Evolutionary conservation across 306 rosid genomes (phyloP).

Genomic region (Begonia loranthoides): DNA sequence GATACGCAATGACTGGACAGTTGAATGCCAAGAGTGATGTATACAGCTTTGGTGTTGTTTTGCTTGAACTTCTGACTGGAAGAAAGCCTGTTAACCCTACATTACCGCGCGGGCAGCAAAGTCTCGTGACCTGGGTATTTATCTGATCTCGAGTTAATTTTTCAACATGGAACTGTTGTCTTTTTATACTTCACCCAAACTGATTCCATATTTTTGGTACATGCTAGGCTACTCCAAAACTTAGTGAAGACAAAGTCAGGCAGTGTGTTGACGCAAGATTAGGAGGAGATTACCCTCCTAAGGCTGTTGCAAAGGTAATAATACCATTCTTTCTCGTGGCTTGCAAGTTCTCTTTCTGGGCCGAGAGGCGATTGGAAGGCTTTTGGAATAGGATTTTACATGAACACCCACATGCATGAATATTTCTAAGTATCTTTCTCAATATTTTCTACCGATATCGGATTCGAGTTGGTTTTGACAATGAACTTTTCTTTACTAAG

Average conservation of each 20-base stretch:
- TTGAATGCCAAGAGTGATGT: slow-evolving; percentile 87
- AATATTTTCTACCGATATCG: too few species aligned
- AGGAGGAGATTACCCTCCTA: slow-evolving; percentile 66
- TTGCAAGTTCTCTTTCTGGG: too few species aligned
- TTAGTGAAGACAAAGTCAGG: slow-evolving; percentile 82
- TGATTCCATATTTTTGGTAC: background rate
- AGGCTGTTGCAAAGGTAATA: slow-evolving; percentile 78
- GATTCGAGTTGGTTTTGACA: too few species aligned
- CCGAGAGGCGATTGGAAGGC: too few species aligned
- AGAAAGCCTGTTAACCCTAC: slow-evolving; percentile 95
- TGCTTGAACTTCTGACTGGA: slow-evolving; percentile 87
- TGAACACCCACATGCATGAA: too few species aligned
- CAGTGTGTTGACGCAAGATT: slow-evolving; percentile 74
- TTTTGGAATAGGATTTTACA: too few species aligned
- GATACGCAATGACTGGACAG: slow-evolving; percentile 90
- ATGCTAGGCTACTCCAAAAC: slow-evolving; percentile 78
- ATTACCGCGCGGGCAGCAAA: slow-evolving; percentile 85
- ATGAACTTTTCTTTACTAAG: too few species aligned
- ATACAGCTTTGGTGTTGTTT: slow-evolving; percentile 82
- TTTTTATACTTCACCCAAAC: background rate
- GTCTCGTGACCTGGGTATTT: slow-evolving; percentile 83
- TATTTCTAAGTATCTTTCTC: too few species aligned
- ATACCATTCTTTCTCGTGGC: background rate
- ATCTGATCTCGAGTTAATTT: slow-evolving; percentile 1
- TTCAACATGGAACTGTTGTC: background rate